Evolutionary conservation across 2,329 filamentous ascomycete genomes (phyloP).

Genomic region (Xylaria multiplex): DNA sequence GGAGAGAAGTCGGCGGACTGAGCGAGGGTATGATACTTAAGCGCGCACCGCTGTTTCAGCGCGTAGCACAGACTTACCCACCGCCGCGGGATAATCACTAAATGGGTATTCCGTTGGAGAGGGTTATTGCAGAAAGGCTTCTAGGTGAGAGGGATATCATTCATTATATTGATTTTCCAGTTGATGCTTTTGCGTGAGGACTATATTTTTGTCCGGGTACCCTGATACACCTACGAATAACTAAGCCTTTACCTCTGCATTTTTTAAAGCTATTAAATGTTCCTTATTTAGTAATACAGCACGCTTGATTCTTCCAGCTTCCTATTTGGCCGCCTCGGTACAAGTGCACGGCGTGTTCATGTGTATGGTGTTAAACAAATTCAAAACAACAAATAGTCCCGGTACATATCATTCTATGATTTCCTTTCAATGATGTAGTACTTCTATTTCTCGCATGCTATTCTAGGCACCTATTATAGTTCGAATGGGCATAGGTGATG

Average conservation of each 20-base stretch:
- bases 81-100: slow-evolving; percentile 58
- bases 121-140: background rate
- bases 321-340: no score
- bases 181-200: background rate
- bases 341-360: no score
- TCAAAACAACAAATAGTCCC: no score
- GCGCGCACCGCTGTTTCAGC: slow-evolving; percentile 58
- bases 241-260: background rate
- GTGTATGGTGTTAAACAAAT: no score
- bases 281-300: no score
- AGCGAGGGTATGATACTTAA: slow-evolving; percentile 59
- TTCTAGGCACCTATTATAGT: no score
- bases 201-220: background rate
- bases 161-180: background rate
- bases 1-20: slow-evolving; percentile 57
- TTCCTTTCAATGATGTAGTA: no score
- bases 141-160: background rate
- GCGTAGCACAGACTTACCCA: slow-evolving; percentile 55
- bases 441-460: no score
- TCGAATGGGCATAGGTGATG: no score
- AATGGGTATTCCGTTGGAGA: background rate
- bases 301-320: no score
- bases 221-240: background rate
- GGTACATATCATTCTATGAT: no score
- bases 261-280: background rate